A percentile compares a stretch with the other conserved stretches of the same genome.
These are phyloP conservation scores for Aspergillus neoniger DNA, from an alignment of 2,329 filamentous ascomycete species.

Conservation along the genomic window DNA sequence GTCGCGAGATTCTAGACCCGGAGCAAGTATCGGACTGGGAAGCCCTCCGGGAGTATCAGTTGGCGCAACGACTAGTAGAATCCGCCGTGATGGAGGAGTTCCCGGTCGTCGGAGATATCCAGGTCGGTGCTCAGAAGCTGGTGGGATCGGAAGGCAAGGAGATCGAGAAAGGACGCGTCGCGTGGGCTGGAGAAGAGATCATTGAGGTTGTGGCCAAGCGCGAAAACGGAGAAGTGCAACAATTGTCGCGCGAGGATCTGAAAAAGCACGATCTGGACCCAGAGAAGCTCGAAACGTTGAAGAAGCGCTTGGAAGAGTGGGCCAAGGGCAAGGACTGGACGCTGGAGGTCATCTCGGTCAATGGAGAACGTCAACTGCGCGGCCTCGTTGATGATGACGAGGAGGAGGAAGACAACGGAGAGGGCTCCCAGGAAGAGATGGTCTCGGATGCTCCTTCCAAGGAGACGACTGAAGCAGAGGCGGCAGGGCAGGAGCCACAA, in stretches of 20 bases:
- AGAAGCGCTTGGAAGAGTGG: conserved; percentile 66
- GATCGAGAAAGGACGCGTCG: conserved; percentile 60
- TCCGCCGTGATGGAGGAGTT: conserved; percentile 31
- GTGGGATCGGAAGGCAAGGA: conserved; percentile 58
- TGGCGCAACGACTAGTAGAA: conserved; percentile 37
- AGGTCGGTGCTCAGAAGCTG: conserved; percentile 59
- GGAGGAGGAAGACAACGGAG: conserved; percentile 45
- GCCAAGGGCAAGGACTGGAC: conserved; percentile 76
- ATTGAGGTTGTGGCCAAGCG: conserved; percentile 54
- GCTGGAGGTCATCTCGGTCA: conserved; percentile 73
- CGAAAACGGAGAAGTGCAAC: conserved; percentile 63
- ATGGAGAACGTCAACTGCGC: conserved; percentile 65
- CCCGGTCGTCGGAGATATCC: conserved; percentile 58
- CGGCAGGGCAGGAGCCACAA: neutral
- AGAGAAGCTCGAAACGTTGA: conserved; percentile 68
- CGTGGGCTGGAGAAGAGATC: conserved; percentile 52
- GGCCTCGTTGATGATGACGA: conserved; percentile 66
- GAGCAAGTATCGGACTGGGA: conserved; percentile 55
- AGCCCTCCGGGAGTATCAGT: conserved; percentile 37
- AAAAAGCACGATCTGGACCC: conserved; percentile 67
- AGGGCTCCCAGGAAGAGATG: neutral
- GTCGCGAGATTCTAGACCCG: conserved; percentile 67
- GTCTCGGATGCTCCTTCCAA: neutral
- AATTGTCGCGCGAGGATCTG: conserved; percentile 67
- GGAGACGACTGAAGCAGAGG: neutral